Evolutionary conservation across 768 basidiomycete species (phyloP), one percentile per base, ranked within the genome.

Genomic region (Amanita rubescens): DNA sequence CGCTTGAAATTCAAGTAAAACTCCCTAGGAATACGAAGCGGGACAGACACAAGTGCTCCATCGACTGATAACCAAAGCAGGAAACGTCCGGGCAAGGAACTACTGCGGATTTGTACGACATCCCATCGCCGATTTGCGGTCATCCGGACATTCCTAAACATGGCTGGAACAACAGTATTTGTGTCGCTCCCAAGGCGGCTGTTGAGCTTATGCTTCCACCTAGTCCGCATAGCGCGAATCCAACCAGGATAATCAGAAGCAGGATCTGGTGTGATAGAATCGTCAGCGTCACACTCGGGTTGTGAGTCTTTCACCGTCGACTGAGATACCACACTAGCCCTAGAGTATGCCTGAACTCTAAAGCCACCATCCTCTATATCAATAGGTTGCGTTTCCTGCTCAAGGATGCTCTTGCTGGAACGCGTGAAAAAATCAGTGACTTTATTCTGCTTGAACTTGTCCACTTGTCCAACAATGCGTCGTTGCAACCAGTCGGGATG

Each of bases 401-500:
- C 57, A 44, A 65, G 62, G 33, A 66, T 67, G 8, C 66, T 67
- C 48, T 63, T 67, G 14, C 61, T 65, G 27, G 67, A 65, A 39
- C 69, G 69, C 54, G 71, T 77, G 71, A 99, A 98, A 73, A 98
- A 97, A 60, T 97, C 93, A 0, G 93, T 94, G 47, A 99, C 73
- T 69, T 94, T 97, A 69, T 97, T 95, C 67, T 99, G 96, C 66
- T 91, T 94, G 74, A 98, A 97, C 70, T 92, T 96, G 75, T 98
- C 95, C 38, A 94, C 82, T 14, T 86, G 80, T 11, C 85, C 89
- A 12, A 86, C 87, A 10, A 98, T 91, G 42, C 96, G 79, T 42
- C 89, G 85, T 69, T 90, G 87, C 42, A 99, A 75, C 96, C 96
- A 98, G 65, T 99, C 96, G 0, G 96, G 96, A 70, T 99, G 96